Evolutionary conservation across 768 basidiomycete species (phyloP).

Genomic region (Tricholoma matsutake): DNA sequence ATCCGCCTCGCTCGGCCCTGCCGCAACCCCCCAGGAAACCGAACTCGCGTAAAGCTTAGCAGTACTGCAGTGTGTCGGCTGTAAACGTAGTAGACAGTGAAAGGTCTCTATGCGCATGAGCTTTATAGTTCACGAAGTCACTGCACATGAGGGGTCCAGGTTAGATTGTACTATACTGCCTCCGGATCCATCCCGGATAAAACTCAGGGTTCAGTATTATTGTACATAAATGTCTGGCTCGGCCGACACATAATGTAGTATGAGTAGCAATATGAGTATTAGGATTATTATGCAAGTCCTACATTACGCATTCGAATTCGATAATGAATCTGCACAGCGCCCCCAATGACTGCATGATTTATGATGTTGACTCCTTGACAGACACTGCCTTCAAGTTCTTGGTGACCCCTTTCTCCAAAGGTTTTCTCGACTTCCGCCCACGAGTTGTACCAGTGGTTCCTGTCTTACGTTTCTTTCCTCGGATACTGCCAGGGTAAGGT

Average conservation of each 20-base stretch:
- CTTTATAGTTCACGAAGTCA: constrained; percentile 13
- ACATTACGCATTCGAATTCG: neutral
- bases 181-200: neutral
- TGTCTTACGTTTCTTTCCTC: constrained; percentile 43
- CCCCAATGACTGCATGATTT: too few relatives aligned
- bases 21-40: constrained; percentile 3
- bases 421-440: constrained; percentile 42
- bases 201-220: neutral
- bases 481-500: constrained; percentile 27
- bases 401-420: constrained; percentile 12
- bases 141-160: constrained; percentile 15
- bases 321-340: neutral
- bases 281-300: neutral
- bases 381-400: constrained; percentile 5
- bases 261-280: neutral
- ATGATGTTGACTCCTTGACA: neutral
- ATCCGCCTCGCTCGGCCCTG: neutral
- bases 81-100: constrained; percentile 4
- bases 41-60: constrained; percentile 4
- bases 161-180: neutral
- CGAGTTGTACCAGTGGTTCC: constrained; percentile 34
- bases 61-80: constrained; percentile 13
- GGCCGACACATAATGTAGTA: too few relatives aligned
- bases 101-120: constrained; percentile 17
- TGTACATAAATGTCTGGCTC: too few relatives aligned